Evolutionary conservation across 352 stramenopile species (phyloP).

Genomic region (Phytopythium kandeliae): DNA sequence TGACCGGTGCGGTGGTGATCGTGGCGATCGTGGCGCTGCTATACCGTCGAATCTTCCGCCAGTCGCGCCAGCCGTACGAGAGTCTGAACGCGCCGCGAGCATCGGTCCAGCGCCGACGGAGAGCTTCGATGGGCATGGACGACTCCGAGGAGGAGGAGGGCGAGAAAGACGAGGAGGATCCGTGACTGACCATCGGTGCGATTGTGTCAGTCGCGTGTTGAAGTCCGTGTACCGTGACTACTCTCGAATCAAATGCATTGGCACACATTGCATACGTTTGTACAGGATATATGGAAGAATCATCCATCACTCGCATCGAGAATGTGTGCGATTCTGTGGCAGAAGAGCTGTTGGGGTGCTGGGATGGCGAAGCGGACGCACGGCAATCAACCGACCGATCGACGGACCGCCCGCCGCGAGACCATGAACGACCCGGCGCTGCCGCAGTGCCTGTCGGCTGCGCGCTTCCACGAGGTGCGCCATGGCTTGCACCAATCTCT

Average conservation of each 20-base stretch:
- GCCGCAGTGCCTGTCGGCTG: constrained; percentile 48
- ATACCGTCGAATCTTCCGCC: constrained; percentile 67
- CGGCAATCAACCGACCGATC: no score
- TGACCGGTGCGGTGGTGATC: constrained; percentile 55
- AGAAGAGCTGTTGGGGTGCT: no score
- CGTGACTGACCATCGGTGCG: no score
- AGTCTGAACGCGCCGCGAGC: constrained; percentile 46
- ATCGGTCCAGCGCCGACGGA: constrained; percentile 12
- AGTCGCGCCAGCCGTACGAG: constrained; percentile 55
- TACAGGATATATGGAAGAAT: no score
- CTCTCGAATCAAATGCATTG: no score
- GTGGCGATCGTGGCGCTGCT: constrained; percentile 50
- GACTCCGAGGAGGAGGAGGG: constrained; percentile 25
- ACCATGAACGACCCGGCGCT: constrained; percentile 33
- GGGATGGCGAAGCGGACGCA: no score
- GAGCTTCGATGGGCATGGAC: constrained; percentile 15
- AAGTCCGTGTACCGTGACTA: no score
- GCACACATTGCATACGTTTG: no score
- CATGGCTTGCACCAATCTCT: background rate
- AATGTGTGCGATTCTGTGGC: no score
- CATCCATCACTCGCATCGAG: no score
- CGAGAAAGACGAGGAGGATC: constrained; percentile 28
- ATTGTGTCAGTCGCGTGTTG: no score
- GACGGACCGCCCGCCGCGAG: background rate
- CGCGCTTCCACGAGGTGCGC: constrained; percentile 64